A percentile compares a stretch with the other conserved stretches of the same genome.
Conservation (phyloP, 345 rosid species). For the Diplotaxis tenuifolia region DNA sequence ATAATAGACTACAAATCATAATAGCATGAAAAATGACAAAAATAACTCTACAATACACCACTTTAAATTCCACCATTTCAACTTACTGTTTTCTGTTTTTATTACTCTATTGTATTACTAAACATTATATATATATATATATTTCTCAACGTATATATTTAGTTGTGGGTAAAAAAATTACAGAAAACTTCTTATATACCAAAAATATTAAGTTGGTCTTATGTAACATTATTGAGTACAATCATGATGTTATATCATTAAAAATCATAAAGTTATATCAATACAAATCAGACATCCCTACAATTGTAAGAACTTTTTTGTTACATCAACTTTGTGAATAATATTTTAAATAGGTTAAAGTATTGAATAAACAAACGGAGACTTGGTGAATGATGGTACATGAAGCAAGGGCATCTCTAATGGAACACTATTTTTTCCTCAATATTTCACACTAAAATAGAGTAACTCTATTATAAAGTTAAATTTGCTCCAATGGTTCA, state of each 20-base stretch:
- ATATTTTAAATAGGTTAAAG: background rate
- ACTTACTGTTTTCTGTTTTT: background rate
- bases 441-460: no score
- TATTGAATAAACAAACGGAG: background rate
- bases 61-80: background rate
- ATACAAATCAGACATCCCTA: background rate
- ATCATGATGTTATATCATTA: background rate
- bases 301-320: slow-evolving; percentile 10
- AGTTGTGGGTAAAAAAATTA: background rate
- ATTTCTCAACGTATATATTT: no score
- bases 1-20: background rate
- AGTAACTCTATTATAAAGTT: no score
- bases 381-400: slow-evolving; percentile 18
- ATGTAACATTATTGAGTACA: slow-evolving; percentile 4
- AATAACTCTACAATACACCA: background rate
- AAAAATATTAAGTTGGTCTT: background rate
- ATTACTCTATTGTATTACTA: background rate
- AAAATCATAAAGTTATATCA: background rate
- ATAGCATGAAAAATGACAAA: background rate
- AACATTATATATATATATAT: no score
- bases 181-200: background rate
- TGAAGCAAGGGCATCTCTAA: no score
- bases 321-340: slow-evolving; percentile 14
- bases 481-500: no score
- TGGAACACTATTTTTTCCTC: no score